Evolutionary conservation across 2,329 filamentous ascomycete genomes (phyloP).

Genomic region (Dothideomycetes sp.): DNA sequence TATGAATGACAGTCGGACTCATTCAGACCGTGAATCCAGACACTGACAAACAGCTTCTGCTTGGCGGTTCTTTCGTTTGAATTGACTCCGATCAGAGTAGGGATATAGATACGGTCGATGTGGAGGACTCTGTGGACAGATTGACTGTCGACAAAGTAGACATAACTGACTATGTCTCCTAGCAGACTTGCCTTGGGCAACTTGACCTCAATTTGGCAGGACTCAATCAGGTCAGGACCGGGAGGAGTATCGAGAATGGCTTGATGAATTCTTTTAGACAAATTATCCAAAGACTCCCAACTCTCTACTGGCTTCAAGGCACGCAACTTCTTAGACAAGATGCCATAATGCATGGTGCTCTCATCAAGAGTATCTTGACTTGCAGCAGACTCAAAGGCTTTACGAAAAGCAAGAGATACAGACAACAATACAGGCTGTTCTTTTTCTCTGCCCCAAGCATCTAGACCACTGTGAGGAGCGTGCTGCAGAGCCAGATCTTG

Average conservation of each 20-base stretch:
- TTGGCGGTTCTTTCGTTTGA: constrained; percentile 55
- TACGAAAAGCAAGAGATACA: constrained; percentile 48
- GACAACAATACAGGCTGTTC: constrained; percentile 56
- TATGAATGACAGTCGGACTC: constrained; percentile 40
- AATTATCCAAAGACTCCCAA: constrained; percentile 12
- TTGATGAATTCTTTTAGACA: constrained; percentile 11
- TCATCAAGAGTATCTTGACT: constrained; percentile 50
- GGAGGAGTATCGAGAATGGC: constrained; percentile 11
- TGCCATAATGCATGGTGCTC: constrained; percentile 71
- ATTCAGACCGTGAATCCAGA: constrained; percentile 50
- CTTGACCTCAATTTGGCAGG: constrained; percentile 28
- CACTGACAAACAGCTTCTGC: constrained; percentile 56
- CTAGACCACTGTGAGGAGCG: constrained; percentile 45
- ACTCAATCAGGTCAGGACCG: constrained; percentile 6
- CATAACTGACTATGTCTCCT: constrained; percentile 51
- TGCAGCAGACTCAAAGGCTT: constrained; percentile 49
- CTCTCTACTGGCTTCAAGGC: constrained; percentile 1
- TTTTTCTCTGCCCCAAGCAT: constrained; percentile 60
- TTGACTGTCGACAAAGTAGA: constrained; percentile 23
- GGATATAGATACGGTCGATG: constrained; percentile 51
- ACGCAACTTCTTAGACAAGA: constrained; percentile 54
- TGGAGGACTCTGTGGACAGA: constrained; percentile 31
- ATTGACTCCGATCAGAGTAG: constrained; percentile 65
- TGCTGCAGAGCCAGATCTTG: constrained; percentile 50
- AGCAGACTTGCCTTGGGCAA: constrained; percentile 62